phyloP scores from a whole-genome alignment of 2,329 filamentous ascomycete genomes.

The Sporothrix euskadiensis region DNA sequence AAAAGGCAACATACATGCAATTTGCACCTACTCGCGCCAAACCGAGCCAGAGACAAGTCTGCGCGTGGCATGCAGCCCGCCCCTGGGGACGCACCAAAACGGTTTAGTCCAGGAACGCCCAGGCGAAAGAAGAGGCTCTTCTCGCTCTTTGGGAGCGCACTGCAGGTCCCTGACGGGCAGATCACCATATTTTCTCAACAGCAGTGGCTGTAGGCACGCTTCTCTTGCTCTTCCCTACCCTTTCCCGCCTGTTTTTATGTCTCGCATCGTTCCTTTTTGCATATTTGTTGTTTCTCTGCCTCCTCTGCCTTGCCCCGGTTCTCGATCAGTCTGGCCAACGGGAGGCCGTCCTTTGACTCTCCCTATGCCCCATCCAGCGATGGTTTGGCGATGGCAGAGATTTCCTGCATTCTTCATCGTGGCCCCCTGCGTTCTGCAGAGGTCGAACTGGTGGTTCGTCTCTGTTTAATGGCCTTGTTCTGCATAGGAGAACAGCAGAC shows the following conservation, averaged over 20 bases:
- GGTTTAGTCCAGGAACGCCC: constrained; percentile 23
- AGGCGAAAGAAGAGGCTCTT: not conserved
- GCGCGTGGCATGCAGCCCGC: constrained; percentile 26
- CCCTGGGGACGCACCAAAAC: constrained; percentile 19
- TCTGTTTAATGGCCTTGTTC: not conserved
- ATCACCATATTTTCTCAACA: not conserved
- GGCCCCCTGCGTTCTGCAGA: constrained; percentile 24
- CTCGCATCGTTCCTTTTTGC: not conserved
- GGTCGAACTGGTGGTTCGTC: not conserved
- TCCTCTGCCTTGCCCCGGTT: not conserved
- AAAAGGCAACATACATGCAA: constrained; percentile 17
- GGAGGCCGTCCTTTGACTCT: not conserved
- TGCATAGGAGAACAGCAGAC: not conserved
- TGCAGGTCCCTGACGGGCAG: constrained; percentile 1
- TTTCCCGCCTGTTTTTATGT: not conserved
- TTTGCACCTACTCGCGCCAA: not conserved
- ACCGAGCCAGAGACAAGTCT: not conserved
- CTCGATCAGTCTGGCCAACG: constrained; percentile 9
- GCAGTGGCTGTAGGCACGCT: constrained; percentile 4
- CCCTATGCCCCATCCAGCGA: constrained; percentile 4
- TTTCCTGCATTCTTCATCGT: constrained; percentile 29
- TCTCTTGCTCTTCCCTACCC: not conserved
- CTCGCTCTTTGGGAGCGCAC: not conserved
- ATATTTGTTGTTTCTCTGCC: not conserved
- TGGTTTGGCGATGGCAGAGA: not conserved